phyloP scores from a whole-genome alignment of 371 early-diverging fungal species.

The Smittium culicis region DNA sequence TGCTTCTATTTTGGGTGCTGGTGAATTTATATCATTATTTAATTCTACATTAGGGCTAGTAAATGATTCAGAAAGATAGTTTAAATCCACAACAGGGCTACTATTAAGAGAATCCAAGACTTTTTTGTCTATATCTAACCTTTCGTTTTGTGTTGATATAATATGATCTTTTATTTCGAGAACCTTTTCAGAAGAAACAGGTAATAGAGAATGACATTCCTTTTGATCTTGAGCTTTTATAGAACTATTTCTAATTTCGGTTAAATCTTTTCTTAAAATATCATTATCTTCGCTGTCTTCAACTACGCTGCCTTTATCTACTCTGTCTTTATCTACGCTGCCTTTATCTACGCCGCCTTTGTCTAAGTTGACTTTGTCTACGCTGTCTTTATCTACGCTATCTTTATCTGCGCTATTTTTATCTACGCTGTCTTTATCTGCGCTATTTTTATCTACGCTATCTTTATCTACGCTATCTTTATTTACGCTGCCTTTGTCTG shows the following conservation, averaged over 20 bases:
- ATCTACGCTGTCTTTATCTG: constrained; percentile 2
- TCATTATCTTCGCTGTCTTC: not conserved
- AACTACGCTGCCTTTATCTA: not conserved
- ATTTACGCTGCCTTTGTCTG: too few relatives aligned
- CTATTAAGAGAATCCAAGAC: too few relatives aligned
- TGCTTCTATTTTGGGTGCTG: not conserved
- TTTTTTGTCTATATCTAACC: too few relatives aligned
- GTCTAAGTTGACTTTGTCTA: not conserved
- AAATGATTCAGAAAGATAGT: not conserved
- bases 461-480: not conserved
- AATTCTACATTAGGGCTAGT: not conserved
- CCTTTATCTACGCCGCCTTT: not conserved
- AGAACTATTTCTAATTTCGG: not conserved
- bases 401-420: not conserved
- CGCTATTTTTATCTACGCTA: not conserved
- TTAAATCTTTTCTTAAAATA: not conserved
- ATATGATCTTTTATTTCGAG: too few relatives aligned
- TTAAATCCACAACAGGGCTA: not conserved
- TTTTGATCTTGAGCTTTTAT: not conserved
- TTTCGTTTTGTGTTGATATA: too few relatives aligned
- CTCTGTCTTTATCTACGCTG: not conserved
- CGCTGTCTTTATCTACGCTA: not conserved
- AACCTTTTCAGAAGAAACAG: too few relatives aligned
- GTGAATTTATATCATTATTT: not conserved
- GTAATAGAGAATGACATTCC: too few relatives aligned